Evolutionary conservation across 805 yeast species (phyloP).

Genomic region (Suhomyces xylopsoci): DNA sequence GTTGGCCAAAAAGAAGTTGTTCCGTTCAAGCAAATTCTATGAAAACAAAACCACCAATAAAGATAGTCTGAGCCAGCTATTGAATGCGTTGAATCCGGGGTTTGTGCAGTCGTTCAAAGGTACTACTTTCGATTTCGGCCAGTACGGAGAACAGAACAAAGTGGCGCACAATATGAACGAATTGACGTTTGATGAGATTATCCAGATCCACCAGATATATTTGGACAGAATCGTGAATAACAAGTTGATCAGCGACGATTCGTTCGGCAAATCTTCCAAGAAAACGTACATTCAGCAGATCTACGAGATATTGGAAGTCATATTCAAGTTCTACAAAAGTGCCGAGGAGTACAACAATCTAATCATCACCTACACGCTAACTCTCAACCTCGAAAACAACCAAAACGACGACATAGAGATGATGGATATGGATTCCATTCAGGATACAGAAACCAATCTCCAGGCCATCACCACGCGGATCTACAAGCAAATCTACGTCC

Average conservation of each 20-base stretch:
- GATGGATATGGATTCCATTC: conserved; percentile 16
- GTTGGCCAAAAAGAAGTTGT: conserved; percentile 21
- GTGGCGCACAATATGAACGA: conserved; percentile 20
- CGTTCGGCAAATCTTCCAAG: conserved; percentile 28
- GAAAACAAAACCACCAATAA: conserved; percentile 7
- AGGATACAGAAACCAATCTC: conserved; percentile 22
- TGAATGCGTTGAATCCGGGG: conserved; percentile 10
- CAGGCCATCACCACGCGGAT: conserved; percentile 40
- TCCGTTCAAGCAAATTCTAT: conserved; percentile 11
- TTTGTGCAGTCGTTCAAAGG: conserved; percentile 8
- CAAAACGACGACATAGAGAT: conserved; percentile 28
- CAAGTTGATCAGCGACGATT: conserved; percentile 31
- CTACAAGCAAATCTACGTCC: conserved; percentile 34
- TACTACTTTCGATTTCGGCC: background rate
- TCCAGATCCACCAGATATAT: conserved; percentile 30
- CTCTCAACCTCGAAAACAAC: conserved; percentile 25
- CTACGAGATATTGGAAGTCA: conserved; percentile 28
- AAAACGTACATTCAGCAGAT: conserved; percentile 30
- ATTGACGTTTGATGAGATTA: conserved; percentile 51
- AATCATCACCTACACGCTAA: conserved; percentile 25
- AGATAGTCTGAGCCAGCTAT: conserved; percentile 9
- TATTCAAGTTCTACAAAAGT: conserved; percentile 32
- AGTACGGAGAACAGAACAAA: background rate
- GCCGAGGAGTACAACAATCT: conserved; percentile 32
- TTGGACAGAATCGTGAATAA: conserved; percentile 21